Evolutionary conservation across 2,329 filamentous ascomycete species (phyloP).

Genomic region (Capronia americana): DNA sequence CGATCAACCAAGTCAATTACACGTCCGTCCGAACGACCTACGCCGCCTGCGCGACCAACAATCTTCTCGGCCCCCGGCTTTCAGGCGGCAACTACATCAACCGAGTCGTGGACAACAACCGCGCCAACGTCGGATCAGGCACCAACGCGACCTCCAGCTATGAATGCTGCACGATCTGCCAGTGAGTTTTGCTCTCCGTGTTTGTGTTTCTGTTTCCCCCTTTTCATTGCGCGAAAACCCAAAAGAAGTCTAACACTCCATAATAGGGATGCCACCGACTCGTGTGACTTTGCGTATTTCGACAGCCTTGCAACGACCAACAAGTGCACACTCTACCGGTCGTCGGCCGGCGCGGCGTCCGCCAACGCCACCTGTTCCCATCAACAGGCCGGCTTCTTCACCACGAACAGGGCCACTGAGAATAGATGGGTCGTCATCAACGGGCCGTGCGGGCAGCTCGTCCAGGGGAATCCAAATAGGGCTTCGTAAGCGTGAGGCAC

Average conservation of each 20-base stretch:
- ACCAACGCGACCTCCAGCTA: slow-evolving; percentile 15
- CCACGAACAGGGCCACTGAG: neutral
- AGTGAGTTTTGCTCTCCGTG: neutral
- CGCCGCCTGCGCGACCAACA: slow-evolving; percentile 14
- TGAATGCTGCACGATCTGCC: slow-evolving; percentile 13
- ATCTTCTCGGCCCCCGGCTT: slow-evolving; percentile 11
- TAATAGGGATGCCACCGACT: neutral
- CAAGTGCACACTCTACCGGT: neutral
- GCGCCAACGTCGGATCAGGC: neutral
- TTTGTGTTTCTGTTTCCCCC: too few species aligned
- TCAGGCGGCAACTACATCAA: slow-evolving; percentile 12
- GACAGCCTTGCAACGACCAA: neutral
- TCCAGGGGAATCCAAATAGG: slow-evolving; percentile 3
- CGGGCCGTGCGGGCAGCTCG: slow-evolving; percentile 11
- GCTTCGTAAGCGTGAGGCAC: neutral
- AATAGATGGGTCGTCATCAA: slow-evolving; percentile 11
- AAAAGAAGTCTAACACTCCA: too few species aligned
- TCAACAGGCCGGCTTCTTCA: slow-evolving; percentile 10
- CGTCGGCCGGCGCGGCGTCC: neutral
- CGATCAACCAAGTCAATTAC: neutral
- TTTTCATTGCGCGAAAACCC: too few species aligned
- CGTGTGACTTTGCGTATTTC: slow-evolving; percentile 15
- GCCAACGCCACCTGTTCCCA: neutral
- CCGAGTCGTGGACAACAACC: slow-evolving; percentile 4
- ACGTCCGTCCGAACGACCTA: neutral